These are phyloP conservation scores for Fusarium redolens DNA, from an alignment of 2,329 filamentous ascomycete species.

Conservation along the genomic window DNA sequence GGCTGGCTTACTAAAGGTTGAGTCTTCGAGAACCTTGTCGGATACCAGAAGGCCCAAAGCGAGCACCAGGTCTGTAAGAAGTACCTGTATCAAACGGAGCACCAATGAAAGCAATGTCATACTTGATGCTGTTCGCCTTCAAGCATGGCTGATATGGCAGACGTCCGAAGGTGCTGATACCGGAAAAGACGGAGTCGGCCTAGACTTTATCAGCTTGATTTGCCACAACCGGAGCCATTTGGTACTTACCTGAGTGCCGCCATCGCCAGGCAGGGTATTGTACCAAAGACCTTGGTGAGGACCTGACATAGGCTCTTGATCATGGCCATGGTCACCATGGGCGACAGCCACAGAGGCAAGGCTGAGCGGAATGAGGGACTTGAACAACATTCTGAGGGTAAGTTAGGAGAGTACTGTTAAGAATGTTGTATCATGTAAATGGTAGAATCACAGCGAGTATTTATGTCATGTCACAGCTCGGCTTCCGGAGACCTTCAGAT, in stretches of 20 bases:
- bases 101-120: slow-evolving; percentile 87
- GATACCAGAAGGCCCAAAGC: slow-evolving; percentile 87
- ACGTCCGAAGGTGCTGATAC: slow-evolving; percentile 86
- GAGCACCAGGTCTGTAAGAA: slow-evolving; percentile 84
- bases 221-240: accelerated
- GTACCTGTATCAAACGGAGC: slow-evolving; percentile 89
- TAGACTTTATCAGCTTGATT: slow-evolving; percentile 46
- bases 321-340: slow-evolving; percentile 63
- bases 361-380: slow-evolving; percentile 50
- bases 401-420: not conserved
- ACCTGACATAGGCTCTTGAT: slow-evolving; percentile 72
- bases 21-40: slow-evolving; percentile 86
- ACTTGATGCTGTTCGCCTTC: slow-evolving; percentile 62
- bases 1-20: slow-evolving; percentile 80
- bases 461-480: not conserved
- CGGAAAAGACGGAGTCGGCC: slow-evolving; percentile 90
- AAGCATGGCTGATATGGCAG: slow-evolving; percentile 83
- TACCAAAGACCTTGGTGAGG: slow-evolving; percentile 85
- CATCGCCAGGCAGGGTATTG: slow-evolving; percentile 83
- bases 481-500: not conserved
- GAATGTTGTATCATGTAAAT: accelerated
- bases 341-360: slow-evolving; percentile 65
- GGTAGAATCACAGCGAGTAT: not conserved
- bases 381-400: slow-evolving; percentile 42
- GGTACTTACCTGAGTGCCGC: slow-evolving; percentile 76